Base-by-base conservation (phyloP, 1,139 yeast species). In the Suhomyces taliae region DNA sequence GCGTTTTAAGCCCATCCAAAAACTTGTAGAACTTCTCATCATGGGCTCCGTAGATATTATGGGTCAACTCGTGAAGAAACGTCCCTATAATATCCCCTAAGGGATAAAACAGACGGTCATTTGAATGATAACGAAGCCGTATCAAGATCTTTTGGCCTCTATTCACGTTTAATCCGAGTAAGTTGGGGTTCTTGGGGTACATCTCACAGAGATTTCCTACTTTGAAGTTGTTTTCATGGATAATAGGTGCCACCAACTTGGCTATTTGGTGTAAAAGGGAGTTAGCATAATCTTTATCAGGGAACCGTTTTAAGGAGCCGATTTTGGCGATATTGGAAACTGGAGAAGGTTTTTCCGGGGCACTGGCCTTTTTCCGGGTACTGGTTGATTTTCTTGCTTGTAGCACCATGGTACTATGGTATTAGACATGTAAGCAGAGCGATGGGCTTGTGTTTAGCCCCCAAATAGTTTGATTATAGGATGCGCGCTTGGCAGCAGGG, bases 121-220 rank as follows among this genome's bases (percentile, higher is more conserved):
- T 80, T 26, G 72, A 65, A 19, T 82, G 79, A 38, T 78, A 78
- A 47, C 98, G 70, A 40, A 93, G 70, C 47, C 98, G 66, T 9
- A 93, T 60, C 64, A 87, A 76, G 19, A 93, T 83, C 64, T 87
- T 87, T 52, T 72, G 74, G 1, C 98, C 98, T n/a, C 69, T 69
- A 59, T 90, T 89, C n/a, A 90, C 90, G 65, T 93, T 93, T 50
- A 90, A 66, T 0, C 99, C 98, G 12, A 91, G 69, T 32, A 93
- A 66, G 34, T 77, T 69, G 2, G 78, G 72, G 58, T 81, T 76
- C 53, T 79, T 83, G n/a, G 98, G 98, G 55, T 72, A 87, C 81
- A 93, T 88, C 65, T 93, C 99, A 55, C 88, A 81, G 19, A 93
- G 64, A 0, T 80, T 70, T 1, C 82, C 83, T 3, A 91, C 93